Base-by-base conservation (phyloP, 768 basidiomycete genomes). In the Agaricus sinodeliciosus region DNA sequence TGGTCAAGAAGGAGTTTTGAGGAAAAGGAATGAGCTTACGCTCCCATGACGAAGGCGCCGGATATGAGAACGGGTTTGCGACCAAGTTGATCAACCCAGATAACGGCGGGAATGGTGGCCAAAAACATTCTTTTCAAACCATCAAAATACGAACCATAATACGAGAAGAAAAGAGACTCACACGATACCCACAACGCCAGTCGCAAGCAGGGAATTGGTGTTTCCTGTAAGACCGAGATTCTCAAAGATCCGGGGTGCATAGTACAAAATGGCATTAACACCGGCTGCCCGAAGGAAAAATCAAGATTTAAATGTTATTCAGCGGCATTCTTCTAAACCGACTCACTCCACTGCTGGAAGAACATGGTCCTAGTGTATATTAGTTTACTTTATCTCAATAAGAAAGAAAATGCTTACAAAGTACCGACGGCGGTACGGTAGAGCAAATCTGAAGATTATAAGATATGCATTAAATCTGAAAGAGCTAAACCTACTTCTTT, bases 171-270 rank as follows among this genome's bases (percentile, higher is more conserved):
- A 18, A 25, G 9, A 27, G 15, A 71, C 79, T 54, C 72, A 87
- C 83, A 79, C 85, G 60, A 90, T 81, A 39, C 88, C 88, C 48
- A 90, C 88, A 16, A 91, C 85, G 48, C 87, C 88, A 36, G 76
- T 77, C 7, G 76, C 75, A 27, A 76, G 63, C 22, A 77, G 66
- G 0, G 76, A 77, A 35, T 74, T 77, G 1, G 84, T 73, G 56
- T 79, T 84, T 2, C 85, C 84, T 1, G 71, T 73, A 31, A 88
- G 67, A 43, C 84, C 79, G 35, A 90, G 75, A 13, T 63, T 58
- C 40, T 71, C 43, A 72, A 90, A 90, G 55, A 90, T 89, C 37
- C 68, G 74, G 3, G 84, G 87, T 0, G 87, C 86, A 59, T 88
- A 89, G 70, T 88, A 89, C 47, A 89, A 67, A 58, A 87, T 84